These are phyloP conservation scores for Poa pratensis DNA, from an alignment of 176 grass and related monocot species.

Conservation along the genomic window DNA sequence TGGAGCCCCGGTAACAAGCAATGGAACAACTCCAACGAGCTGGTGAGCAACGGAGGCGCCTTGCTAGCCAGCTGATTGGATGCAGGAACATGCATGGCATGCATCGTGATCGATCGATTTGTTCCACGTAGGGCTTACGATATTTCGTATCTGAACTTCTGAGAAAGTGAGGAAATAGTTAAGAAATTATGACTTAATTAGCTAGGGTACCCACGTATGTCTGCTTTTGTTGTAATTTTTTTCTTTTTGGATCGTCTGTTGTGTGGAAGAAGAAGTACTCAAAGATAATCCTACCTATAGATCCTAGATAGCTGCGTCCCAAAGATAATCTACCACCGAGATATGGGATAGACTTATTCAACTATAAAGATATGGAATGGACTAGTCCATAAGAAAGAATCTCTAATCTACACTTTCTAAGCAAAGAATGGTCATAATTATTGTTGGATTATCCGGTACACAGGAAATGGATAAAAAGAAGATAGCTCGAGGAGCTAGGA, in stretches of 20 bases:
- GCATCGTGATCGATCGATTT: not conserved
- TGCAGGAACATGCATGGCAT: not conserved
- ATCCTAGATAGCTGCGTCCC: not conserved
- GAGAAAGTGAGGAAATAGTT: constrained; percentile 24
- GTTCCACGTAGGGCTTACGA: constrained; percentile 3
- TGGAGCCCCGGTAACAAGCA: constrained; percentile 82
- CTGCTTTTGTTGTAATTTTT: constrained; percentile 25
- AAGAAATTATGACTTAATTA: constrained; percentile 32
- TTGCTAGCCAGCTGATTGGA: not conserved
- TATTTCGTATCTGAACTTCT: constrained; percentile 25
- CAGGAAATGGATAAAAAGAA: too few relatives aligned
- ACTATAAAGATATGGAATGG: too few relatives aligned
- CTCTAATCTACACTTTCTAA: too few relatives aligned
- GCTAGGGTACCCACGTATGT: constrained; percentile 30
- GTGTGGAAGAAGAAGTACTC: constrained; percentile 20
- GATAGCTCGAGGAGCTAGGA: too few relatives aligned
- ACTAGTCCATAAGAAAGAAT: too few relatives aligned
- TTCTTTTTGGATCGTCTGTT: not conserved
- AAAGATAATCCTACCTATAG: too few relatives aligned
- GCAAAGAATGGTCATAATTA: too few relatives aligned
- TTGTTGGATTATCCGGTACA: too few relatives aligned
- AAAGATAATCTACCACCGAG: not conserved
- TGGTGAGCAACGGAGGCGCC: constrained; percentile 19
- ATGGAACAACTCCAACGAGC: constrained; percentile 56
- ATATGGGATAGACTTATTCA: not conserved